Percentiles rank a stretch among this genome's conserved stretches.
Conservation (phyloP, 140 eudicot species). For the Flaveria floridana region DNA sequence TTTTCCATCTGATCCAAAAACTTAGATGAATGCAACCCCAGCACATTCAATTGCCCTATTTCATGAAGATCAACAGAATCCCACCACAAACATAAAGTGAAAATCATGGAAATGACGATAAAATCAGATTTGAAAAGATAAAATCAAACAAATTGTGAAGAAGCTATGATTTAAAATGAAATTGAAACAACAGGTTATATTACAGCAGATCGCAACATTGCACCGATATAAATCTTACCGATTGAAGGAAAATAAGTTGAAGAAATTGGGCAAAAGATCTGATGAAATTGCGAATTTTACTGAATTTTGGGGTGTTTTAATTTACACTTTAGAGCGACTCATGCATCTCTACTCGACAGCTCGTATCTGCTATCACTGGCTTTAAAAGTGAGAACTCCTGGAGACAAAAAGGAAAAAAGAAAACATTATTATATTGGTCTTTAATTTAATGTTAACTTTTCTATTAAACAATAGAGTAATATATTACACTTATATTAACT, state of each 20-base stretch:
- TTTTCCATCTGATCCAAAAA: background rate
- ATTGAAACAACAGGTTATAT: background rate
- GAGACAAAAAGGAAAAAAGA: no score
- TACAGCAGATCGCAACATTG: background rate
- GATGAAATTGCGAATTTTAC: background rate
- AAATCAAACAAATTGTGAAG: background rate
- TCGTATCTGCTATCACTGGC: background rate
- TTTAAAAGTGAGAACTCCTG: no score
- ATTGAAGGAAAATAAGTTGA: background rate
- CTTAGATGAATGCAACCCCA: background rate
- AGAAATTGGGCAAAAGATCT: background rate
- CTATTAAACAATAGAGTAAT: no score
- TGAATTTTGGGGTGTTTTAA: background rate
- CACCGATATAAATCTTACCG: background rate
- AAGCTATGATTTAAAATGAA: background rate
- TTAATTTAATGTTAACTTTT: no score
- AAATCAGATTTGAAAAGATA: background rate
- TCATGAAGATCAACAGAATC: no score
- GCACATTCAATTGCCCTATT: background rate
- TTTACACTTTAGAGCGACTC: background rate
- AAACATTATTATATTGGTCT: no score
- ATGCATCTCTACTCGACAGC: background rate
- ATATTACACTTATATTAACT: no score
- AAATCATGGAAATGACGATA: conserved; percentile 4
- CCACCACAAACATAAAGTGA: background rate